Base-by-base conservation (phyloP, 202 grass and related monocot genomes). In the Hordeum pubiflorum region DNA sequence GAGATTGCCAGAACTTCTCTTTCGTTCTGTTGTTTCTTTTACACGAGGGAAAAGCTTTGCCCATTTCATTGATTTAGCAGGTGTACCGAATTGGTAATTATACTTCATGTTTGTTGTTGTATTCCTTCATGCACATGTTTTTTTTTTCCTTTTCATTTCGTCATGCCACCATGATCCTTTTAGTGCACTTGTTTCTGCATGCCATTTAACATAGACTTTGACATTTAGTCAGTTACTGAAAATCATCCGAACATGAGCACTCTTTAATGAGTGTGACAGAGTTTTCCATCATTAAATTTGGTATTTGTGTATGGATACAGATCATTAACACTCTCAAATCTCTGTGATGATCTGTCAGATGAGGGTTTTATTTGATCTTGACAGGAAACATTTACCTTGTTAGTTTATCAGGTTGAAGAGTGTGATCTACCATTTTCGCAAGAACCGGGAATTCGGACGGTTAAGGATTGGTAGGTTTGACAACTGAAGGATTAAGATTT, bases 391-490 rank as follows among this genome's bases (percentile, higher is more conserved):
- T 81, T 75, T 78, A 75, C 83, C 62, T 71, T 84, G 41, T 81
- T 85, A 72, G 56, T 79, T 91, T 89, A 44, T 57, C 89, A 94
- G 95, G 84, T 57, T 91, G 88, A 94, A 80, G 76, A 98, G 74
- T 62, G 74, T 98, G 33, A 94, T 98, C 61, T 78, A 93, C 82
- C 84, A 98, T 84, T 98, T 98, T 69, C 77, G 77, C 56, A 87
- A 61, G 56, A 98, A 94, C 40, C 69, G 69, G 86, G 95, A 98
- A 83, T 98, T 98, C 76, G 54, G 88, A 41, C 83, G 92, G 88
- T 75, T 98, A 76, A 88, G 95, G 83, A 94, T 94, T 58, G 95
- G 90, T 94, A 64, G n/a, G 85, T 86, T 80, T 6, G 34, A 32
- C 86, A 58, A 23, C 41, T 33, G 26, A 18, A 21, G 22, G 56